These are phyloP conservation scores for Cryptococcus sp. DNA, from an alignment of 1,284 basidiomycete genomes.

Conservation along the genomic window DNA sequence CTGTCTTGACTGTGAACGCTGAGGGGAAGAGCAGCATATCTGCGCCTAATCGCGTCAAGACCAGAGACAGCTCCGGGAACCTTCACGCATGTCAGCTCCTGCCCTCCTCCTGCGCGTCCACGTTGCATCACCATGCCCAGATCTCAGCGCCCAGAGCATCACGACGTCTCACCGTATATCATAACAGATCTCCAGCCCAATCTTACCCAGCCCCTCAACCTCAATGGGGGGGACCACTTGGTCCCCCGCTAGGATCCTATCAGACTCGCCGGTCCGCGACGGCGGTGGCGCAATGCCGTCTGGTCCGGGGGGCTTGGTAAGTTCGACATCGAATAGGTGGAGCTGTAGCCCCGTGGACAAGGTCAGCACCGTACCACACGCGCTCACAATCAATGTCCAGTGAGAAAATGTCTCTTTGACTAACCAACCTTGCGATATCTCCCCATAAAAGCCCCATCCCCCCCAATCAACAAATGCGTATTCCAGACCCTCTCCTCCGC, in stretches of 20 bases:
- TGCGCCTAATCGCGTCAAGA: constrained; percentile 51
- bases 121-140: background rate
- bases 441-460: constrained; percentile 44
- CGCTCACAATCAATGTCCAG: no score
- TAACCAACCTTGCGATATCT: constrained; percentile 50
- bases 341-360: constrained; percentile 37
- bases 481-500: constrained; percentile 51
- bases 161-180: constrained; percentile 48
- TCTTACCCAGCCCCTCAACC: constrained; percentile 46
- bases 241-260: constrained; percentile 45
- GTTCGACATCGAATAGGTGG: constrained; percentile 56
- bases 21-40: constrained; percentile 54
- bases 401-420: no score
- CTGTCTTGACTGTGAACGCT: constrained; percentile 54
- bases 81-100: constrained; percentile 5
- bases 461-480: constrained; percentile 52
- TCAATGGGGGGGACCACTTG: constrained; percentile 38
- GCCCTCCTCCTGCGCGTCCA: background rate
- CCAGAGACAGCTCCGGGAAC: constrained; percentile 53
- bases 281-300: constrained; percentile 30
- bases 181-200: constrained; percentile 56
- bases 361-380: no score
- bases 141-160: background rate
- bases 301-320: constrained; percentile 29
- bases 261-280: constrained; percentile 34